Percentiles rank a stretch among this genome's conserved stretches.
Evolutionary conservation across 495 filamentous ascomycete species (phyloP).

Genomic region (Amniculicola lignicola): DNA sequence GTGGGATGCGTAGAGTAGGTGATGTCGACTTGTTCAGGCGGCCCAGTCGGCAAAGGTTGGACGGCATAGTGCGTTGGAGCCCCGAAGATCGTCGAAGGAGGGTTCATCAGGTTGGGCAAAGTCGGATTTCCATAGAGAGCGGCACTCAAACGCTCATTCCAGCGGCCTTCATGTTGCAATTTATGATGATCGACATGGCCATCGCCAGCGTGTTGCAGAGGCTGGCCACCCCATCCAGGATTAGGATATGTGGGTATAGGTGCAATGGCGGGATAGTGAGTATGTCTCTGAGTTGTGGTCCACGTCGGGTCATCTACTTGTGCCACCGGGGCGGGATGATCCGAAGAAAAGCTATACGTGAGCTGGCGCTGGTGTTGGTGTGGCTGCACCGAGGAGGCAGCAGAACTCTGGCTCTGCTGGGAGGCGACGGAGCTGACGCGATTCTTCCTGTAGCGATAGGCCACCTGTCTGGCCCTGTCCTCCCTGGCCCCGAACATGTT

Average conservation of each 20-base stretch:
- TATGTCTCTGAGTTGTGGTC: not conserved
- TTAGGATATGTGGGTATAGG: no score
- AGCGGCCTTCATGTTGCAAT: constrained; percentile 3
- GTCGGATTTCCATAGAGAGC: constrained; percentile 6
- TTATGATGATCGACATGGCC: constrained; percentile 1
- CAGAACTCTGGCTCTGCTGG: not conserved
- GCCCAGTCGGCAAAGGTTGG: no score
- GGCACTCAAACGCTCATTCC: constrained; percentile 6
- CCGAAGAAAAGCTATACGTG: not conserved
- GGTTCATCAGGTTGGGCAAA: not conserved
- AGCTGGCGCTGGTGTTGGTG: not conserved
- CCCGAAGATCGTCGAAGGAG: not conserved
- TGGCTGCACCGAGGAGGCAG: no score
- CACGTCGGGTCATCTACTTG: no score
- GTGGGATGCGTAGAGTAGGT: no score
- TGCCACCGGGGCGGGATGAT: no score
- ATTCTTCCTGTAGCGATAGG: constrained; percentile 10
- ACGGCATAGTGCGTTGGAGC: no score
- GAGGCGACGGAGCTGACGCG: constrained; percentile 8
- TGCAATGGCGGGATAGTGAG: not conserved
- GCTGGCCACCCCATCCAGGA: not conserved
- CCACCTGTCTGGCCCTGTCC: constrained; percentile 28
- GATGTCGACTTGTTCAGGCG: no score
- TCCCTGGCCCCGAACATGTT: constrained; percentile 20
- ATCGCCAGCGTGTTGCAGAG: no score